Base-by-base conservation (phyloP, 306 rosid species). In the Prunus dulcis region DNA sequence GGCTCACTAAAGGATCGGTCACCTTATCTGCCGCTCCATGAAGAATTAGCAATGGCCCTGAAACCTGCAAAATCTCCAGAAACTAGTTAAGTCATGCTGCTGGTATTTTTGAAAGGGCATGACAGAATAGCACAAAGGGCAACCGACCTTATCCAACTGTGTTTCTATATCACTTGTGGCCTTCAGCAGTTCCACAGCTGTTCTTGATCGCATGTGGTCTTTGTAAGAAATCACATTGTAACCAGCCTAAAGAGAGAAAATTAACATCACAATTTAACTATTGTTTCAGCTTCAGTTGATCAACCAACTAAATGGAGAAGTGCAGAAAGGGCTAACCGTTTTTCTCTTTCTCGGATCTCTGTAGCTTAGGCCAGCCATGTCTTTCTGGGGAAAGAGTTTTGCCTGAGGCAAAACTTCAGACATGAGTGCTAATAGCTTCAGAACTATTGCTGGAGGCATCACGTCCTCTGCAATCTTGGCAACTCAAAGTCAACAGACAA, bases 1-100 rank as follows among this genome's bases (percentile, higher is more conserved):
- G 85, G 69, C 97, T 91, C 51, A 85, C 90, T 51, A 72, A 19
- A 51, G 94, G 94, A 82, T 91, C 97, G n/a, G 94, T 91, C 83
- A 89, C 91, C 86, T 85, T 88, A 81, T 91, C 97, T 22, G 50
- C 92, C 32, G 81, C 88, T 77, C 97, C 97, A 69, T 91, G 97
- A 80, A 91, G 89, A 80, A 91, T 84, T 71, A 91, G 78, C 14
- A 90, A 69, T 46, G 96, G 96, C 49, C 88, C 85, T 22, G 93
- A 85, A 80, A 88, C 93, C 93, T 86, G 88, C 73, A 81, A 73
- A 68, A 30, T 51, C 61, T 60, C 70, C 5, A 28, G 20, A 67
- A 19, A 12, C 15, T 20, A 10, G 53, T 57, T 11, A 5, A 6
- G 5, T 10, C 38, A n/a, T 5, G 38, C 38, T 18, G 69, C 13